Evolutionary conservation across 2,329 filamentous ascomycete species (phyloP).

Genomic region (Sphaerulina musiva): DNA sequence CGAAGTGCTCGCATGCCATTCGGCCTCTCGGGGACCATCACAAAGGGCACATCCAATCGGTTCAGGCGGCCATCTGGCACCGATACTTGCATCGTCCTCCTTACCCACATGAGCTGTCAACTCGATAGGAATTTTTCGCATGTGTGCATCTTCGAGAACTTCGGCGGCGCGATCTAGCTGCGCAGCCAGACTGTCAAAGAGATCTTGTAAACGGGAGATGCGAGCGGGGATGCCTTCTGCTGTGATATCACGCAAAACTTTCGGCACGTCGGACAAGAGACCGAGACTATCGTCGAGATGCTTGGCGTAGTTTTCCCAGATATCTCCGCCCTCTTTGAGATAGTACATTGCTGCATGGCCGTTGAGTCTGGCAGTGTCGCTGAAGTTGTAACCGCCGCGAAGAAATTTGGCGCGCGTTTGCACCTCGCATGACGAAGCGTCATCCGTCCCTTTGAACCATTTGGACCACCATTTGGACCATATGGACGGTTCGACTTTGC

Average conservation of each 20-base stretch:
- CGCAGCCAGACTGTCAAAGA: neutral
- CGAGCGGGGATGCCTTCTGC: constrained; percentile 2
- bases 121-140: neutral
- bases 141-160: constrained; percentile 1
- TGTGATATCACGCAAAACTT: neutral
- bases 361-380: neutral
- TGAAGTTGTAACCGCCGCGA: neutral
- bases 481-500: neutral
- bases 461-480: neutral
- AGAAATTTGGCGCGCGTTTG: neutral
- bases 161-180: neutral
- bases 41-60: neutral
- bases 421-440: neutral
- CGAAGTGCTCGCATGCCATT: no score
- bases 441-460: neutral
- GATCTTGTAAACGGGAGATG: neutral
- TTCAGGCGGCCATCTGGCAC: neutral
- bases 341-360: neutral
- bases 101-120: neutral
- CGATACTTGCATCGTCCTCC: neutral
- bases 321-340: neutral
- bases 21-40: neutral
- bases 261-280: neutral
- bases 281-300: constrained; percentile 1
- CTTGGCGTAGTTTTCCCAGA: constrained; percentile 4